phyloP scores from a whole-genome alignment of 345 rosid genomes.

The Eucalyptus lansdowneana region DNA sequence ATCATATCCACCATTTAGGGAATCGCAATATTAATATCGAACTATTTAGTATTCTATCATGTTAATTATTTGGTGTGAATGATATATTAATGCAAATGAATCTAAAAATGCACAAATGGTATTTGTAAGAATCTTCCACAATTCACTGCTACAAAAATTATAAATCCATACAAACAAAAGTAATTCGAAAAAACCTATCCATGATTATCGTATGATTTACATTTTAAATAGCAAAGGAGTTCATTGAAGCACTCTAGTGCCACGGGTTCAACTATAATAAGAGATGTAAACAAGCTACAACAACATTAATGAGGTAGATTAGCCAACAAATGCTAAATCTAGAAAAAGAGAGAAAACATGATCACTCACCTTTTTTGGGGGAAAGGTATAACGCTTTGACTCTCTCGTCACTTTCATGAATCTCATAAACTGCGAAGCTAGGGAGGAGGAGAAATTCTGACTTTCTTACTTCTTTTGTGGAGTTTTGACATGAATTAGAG shows the following conservation, averaged over 20 bases:
- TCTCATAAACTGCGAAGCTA: background rate
- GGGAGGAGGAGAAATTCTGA: background rate
- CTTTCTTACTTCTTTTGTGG: background rate
- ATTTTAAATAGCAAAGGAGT: background rate
- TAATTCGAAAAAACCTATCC: fast-evolving
- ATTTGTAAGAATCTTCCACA: background rate
- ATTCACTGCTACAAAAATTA: background rate
- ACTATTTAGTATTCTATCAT: too few species aligned
- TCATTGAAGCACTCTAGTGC: background rate
- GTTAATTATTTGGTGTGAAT: too few species aligned
- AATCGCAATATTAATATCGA: too few species aligned
- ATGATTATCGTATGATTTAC: background rate
- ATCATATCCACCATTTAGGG: fast-evolving
- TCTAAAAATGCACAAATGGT: background rate
- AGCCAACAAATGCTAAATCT: background rate
- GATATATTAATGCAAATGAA: background rate
- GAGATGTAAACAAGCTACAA: background rate
- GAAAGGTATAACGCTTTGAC: too few species aligned
- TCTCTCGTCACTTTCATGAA: background rate
- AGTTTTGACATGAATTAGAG: background rate
- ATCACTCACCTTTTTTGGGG: too few species aligned
- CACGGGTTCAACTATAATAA: fast-evolving
- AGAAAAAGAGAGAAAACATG: too few species aligned
- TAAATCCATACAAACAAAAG: background rate
- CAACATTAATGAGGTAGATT: background rate